Conservation (phyloP, 1,139 yeast species). For the Suhomyces panamericanus region DNA sequence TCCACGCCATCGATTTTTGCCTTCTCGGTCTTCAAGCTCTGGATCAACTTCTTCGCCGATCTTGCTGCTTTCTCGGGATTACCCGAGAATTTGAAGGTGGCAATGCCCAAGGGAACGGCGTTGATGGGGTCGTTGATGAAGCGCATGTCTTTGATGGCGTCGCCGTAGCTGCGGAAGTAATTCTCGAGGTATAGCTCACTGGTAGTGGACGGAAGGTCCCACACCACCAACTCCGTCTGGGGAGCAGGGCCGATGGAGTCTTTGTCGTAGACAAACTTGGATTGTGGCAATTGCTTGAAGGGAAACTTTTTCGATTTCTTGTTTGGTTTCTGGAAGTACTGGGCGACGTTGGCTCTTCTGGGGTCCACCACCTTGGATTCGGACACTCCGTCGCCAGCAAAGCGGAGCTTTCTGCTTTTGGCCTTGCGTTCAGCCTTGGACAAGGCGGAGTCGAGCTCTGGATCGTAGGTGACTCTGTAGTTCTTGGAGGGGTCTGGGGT, state of each 20-base stretch:
- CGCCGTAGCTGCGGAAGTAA: conserved; percentile 61
- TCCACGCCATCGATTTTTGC: conserved; percentile 44
- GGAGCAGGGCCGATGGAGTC: conserved; percentile 80
- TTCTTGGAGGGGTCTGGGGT: conserved; percentile 30
- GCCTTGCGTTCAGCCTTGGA: conserved; percentile 37
- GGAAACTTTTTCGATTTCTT: conserved; percentile 46
- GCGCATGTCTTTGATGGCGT: conserved; percentile 51
- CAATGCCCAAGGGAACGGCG: conserved; percentile 80
- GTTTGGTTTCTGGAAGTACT: conserved; percentile 43
- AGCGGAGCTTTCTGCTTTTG: conserved; percentile 38
- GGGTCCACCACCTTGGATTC: conserved; percentile 32
- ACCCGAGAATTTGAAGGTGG: conserved; percentile 65
- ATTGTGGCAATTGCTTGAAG: conserved; percentile 50
- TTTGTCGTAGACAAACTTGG: conserved; percentile 61
- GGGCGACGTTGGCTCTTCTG: conserved; percentile 28
- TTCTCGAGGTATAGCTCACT: conserved; percentile 52
- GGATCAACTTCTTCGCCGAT: conserved; percentile 37
- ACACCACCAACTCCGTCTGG: conserved; percentile 64
- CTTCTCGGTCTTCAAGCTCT: conserved; percentile 27
- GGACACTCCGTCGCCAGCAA: conserved; percentile 33
- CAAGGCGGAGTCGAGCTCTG: conserved; percentile 40
- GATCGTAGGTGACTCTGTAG: conserved; percentile 56
- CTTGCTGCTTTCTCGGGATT: conserved; percentile 53
- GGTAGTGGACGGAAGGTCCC: conserved; percentile 56
- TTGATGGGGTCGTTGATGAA: conserved; percentile 70